Base-by-base conservation (phyloP, 2,329 filamentous ascomycete species). In the Oidium heveae region DNA sequence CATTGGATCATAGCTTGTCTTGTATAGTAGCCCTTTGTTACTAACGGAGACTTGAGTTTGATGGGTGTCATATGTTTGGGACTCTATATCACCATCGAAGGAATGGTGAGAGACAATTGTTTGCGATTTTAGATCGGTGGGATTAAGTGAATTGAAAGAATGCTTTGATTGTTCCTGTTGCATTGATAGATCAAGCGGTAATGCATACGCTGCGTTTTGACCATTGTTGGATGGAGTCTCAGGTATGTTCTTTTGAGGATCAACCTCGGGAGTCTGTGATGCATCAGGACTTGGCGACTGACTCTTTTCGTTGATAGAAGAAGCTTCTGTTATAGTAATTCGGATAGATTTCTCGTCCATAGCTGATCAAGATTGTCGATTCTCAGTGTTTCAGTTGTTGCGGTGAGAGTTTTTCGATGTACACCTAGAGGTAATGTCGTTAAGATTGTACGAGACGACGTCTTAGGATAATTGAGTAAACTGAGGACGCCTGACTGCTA, bases 91-190 rank as follows among this genome's bases (percentile, higher is more conserved):
- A 39, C 54, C 43, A 4, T 54, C 54, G 18, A 55, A 53, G 33
- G 52, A 49, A 41, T 32, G 44, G 12, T 46, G n/a, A 10, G 15
- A 82, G 79, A 22, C 81, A 80, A 2, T 98, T 72, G 62, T 98
- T 98, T 39, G 88, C 83, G 1, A 87, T 83, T 67, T 98, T 91
- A 57, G 96, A 96, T 54, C 91, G 82, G 37, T 34, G 9, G 39
- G 32, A 32, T 24, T 46, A 24, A 44, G 24, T 28, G 52, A 33
- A 18, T 50, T 39, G 55, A 53, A 13, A 36, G 55, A 7, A 18
- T 56, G 28, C 8, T 53, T 22, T 20, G 52, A 55, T 41, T 55
- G 60, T 34, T 60, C 58, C 12, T 57, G 55, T 18, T 57, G 54
- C 9, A 34, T 16, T 24, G 53, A 55, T 47, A 41, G 34, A 4